phyloP scores from a whole-genome alignment of 106 monocot species.

The Acorus calamus region DNA sequence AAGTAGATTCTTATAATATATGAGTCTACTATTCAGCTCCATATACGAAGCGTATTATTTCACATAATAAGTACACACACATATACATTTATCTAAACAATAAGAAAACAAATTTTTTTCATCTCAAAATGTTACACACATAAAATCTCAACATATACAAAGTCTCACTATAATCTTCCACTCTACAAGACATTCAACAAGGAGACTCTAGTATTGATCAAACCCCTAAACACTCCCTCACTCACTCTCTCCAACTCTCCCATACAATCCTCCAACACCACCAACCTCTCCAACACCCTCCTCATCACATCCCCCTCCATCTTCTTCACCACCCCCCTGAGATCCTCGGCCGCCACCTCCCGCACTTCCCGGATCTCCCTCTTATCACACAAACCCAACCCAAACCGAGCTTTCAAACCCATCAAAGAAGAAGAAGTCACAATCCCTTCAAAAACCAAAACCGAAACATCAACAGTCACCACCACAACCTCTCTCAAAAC shows the following conservation, averaged over 20 bases:
- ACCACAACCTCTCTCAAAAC: constrained; percentile 31
- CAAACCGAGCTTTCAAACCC: constrained; percentile 14
- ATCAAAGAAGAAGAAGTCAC: constrained; percentile 16
- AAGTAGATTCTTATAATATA: no score
- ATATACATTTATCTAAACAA: no score
- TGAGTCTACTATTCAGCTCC: no score
- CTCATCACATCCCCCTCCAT: no score
- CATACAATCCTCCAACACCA: constrained; percentile 34
- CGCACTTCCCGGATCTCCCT: constrained; percentile 19
- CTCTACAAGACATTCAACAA: constrained; percentile 36
- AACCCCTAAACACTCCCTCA: constrained; percentile 36
- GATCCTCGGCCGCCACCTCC: not conserved
- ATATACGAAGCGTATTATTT: no score
- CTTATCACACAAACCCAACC: not conserved
- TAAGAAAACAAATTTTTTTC: no score
- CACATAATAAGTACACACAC: no score
- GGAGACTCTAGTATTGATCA: constrained; percentile 53
- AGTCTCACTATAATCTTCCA: no score
- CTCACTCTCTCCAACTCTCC: constrained; percentile 26
- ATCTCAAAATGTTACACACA: no score
- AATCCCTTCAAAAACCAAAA: constrained; percentile 18
- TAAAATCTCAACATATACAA: no score
- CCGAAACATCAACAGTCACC: constrained; percentile 12
- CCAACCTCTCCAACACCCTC: constrained; percentile 23
- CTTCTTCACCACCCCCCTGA: no score